A percentile compares a stretch with the other conserved stretches of the same genome.
These are phyloP conservation scores for Candida awuae DNA, from an alignment of 805 yeast species.

Conservation along the genomic window DNA sequence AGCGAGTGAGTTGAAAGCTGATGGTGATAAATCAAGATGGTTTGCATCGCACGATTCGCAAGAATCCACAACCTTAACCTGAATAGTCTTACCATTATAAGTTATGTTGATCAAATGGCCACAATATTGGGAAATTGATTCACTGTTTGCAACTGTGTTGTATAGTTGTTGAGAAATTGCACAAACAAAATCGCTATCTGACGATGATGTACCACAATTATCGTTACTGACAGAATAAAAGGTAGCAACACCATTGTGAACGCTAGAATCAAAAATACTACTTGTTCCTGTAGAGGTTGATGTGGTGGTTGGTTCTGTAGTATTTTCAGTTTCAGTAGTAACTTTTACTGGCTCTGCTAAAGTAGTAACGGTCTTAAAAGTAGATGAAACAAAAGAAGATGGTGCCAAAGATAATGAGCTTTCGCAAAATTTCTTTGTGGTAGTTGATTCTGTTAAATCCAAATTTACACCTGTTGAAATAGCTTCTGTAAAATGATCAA, in stretches of 20 bases:
- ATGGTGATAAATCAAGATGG: slow-evolving; percentile 48
- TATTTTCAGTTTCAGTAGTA: slow-evolving; percentile 2
- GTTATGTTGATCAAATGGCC: slow-evolving; percentile 41
- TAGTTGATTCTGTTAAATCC: not conserved
- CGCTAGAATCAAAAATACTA: slow-evolving; percentile 8
- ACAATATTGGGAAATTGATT: slow-evolving; percentile 34
- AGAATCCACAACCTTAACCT: slow-evolving; percentile 46
- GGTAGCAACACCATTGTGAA: slow-evolving; percentile 39
- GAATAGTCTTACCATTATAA: slow-evolving; percentile 41
- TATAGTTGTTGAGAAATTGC: slow-evolving; percentile 42
- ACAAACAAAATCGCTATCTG: slow-evolving; percentile 37
- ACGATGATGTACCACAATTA: slow-evolving; percentile 41
- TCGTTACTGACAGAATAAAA: slow-evolving; percentile 40
- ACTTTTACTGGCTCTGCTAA: not conserved
- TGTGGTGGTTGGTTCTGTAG: slow-evolving; percentile 6
- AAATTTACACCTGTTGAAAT: slow-evolving; percentile 4
- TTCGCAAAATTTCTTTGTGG: too few species aligned
- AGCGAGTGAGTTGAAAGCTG: slow-evolving; percentile 42
- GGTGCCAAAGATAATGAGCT: slow-evolving; percentile 1
- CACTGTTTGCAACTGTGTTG: slow-evolving; percentile 19
- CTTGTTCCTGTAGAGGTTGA: slow-evolving; percentile 8
- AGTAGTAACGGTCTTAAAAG: slow-evolving; percentile 2
- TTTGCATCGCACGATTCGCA: slow-evolving; percentile 40
- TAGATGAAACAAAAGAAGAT: not conserved
- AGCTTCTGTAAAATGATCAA: not conserved